Percentiles rank a stretch among this genome's conserved stretches.
Conservation (phyloP, 257 asterid species). For the Solanum arcanum region DNA sequence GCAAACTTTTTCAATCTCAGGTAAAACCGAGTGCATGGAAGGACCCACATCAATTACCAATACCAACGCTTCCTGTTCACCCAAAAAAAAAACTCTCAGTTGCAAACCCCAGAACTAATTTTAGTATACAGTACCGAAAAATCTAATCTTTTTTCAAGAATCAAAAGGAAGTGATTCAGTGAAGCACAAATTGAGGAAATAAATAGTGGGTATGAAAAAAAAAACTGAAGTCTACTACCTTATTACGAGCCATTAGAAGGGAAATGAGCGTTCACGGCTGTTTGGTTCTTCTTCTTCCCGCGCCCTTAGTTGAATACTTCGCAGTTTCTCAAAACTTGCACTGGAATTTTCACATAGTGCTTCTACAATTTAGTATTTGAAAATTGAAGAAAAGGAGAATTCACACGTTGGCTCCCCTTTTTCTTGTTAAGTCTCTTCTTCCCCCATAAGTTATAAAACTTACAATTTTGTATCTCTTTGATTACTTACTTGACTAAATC, state of each 20-base stretch:
- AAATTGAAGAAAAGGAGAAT: not conserved
- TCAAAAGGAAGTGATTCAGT: not conserved
- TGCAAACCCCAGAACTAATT: not conserved
- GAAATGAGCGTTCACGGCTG: not conserved
- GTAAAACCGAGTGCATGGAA: conserved; percentile 68
- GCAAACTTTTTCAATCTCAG: conserved; percentile 76
- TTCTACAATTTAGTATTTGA: not conserved
- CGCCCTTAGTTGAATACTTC: not conserved
- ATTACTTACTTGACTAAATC: not conserved
- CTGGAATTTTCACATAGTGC: not conserved
- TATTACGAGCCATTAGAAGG: conserved; percentile 63
- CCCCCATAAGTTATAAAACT: not conserved
- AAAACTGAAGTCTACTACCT: conserved; percentile 34
- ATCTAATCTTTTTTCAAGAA: not conserved
- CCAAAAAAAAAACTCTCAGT: not conserved
- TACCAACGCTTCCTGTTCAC: conserved; percentile 62
- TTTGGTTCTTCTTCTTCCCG: conserved; percentile 6
- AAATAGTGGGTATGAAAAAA: not conserved
- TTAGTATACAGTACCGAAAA: not conserved
- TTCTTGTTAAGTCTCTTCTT: not conserved
- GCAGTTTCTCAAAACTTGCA: not conserved
- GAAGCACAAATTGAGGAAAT: not conserved
- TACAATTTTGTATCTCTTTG: not conserved
- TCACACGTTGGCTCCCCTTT: not conserved
- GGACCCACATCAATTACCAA: conserved; percentile 91